These are phyloP conservation scores for Ottelia alismoides DNA, from an alignment of 106 monocot species.

Conservation along the genomic window DNA sequence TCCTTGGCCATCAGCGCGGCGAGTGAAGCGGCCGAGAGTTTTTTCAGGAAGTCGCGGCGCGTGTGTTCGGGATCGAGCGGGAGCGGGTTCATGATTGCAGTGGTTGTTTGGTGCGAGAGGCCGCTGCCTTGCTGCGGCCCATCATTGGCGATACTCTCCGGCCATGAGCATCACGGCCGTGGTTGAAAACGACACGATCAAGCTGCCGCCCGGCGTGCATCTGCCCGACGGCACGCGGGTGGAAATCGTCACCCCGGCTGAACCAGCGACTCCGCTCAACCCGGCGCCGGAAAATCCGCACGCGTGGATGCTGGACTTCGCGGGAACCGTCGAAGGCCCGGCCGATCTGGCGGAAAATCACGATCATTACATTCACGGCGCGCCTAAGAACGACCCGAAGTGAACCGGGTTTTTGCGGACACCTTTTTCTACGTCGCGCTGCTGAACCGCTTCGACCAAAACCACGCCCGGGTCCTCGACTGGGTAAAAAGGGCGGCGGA, in stretches of 20 bases:
- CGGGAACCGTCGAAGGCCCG: neutral
- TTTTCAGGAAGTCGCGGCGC: too few relatives aligned
- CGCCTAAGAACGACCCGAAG: neutral
- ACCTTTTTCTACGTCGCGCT: neutral
- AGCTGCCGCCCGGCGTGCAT: neutral
- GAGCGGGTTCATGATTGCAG: too few relatives aligned
- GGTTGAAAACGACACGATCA: neutral
- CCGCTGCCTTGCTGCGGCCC: neutral
- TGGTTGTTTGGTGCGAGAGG: too few relatives aligned
- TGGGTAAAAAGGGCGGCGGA: neutral
- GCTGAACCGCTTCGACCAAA: neutral
- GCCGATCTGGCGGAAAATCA: neutral
- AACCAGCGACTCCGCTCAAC: too few relatives aligned
- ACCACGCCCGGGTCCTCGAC: neutral
- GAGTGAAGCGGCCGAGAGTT: too few relatives aligned
- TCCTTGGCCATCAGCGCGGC: too few relatives aligned
- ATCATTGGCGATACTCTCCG: neutral
- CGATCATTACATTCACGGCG: neutral
- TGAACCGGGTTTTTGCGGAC: neutral
- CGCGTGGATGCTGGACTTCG: neutral
- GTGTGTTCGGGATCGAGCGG: too few relatives aligned
- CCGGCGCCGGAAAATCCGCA: neutral
- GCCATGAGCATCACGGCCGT: neutral
- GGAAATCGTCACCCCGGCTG: neutral
- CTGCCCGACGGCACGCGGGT: neutral